A percentile compares a stretch with the other conserved stretches of the same genome.
Evolutionary conservation across 1,139 yeast genomes (phyloP).

Genomic region (Pichia sp.): DNA sequence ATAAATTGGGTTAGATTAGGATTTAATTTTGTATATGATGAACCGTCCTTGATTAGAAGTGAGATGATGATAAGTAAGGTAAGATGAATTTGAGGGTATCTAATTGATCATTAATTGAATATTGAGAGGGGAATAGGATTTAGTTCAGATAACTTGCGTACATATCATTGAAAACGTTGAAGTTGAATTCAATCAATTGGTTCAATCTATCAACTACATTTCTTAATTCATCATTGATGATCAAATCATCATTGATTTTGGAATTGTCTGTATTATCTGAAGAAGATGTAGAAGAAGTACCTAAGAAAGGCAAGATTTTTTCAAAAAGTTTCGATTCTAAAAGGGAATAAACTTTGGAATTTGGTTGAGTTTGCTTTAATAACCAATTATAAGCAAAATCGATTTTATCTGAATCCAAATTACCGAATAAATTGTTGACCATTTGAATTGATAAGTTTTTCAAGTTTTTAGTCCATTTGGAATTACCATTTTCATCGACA

Average conservation of each 20-base stretch:
- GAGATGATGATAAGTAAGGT: no score
- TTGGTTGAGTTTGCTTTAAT: slow-evolving; percentile 81
- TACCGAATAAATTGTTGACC: slow-evolving; percentile 34
- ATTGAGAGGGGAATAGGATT: no score
- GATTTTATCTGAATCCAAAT: slow-evolving; percentile 40
- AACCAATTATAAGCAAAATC: slow-evolving; percentile 80
- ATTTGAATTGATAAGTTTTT: slow-evolving; percentile 71
- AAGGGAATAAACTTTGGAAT: slow-evolving; percentile 73
- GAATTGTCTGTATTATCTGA: background rate
- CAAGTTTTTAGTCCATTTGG: slow-evolving; percentile 88
- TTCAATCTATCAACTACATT: slow-evolving; percentile 52
- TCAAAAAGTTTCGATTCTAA: slow-evolving; percentile 70
- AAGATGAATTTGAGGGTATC: no score
- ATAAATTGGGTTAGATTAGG: no score
- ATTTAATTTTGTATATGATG: no score
- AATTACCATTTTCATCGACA: slow-evolving; percentile 81
- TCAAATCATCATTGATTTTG: slow-evolving; percentile 33
- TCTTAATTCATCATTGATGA: slow-evolving; percentile 42
- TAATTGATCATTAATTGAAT: no score
- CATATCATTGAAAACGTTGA: slow-evolving; percentile 67
- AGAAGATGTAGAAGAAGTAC: slow-evolving; percentile 2
- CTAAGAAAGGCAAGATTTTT: slow-evolving; percentile 34
- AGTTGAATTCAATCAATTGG: slow-evolving; percentile 65
- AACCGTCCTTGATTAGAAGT: no score
- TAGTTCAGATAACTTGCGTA: slow-evolving; percentile 31